Conservation (phyloP, 2,329 filamentous ascomycete species). For the Fusarium coicis region DNA sequence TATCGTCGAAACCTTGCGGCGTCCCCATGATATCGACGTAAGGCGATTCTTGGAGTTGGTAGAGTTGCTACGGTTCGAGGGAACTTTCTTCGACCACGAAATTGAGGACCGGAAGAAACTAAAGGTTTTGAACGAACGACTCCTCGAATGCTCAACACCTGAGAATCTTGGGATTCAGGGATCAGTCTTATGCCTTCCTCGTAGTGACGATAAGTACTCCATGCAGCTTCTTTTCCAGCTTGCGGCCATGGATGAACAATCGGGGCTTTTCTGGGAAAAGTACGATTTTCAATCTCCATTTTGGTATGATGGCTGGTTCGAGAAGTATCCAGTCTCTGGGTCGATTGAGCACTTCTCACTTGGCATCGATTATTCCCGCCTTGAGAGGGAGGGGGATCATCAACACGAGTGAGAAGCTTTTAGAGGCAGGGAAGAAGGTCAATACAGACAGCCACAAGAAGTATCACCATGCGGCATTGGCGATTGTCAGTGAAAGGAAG, state of each 20-base stretch:
- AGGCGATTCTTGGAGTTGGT: neutral
- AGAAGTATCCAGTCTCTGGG: neutral
- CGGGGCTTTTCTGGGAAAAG: accelerated
- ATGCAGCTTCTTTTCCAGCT: neutral
- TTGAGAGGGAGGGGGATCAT: neutral
- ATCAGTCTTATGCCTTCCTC: neutral
- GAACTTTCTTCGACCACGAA: neutral
- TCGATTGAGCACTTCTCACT: neutral
- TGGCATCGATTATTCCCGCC: neutral
- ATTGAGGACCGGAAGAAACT: neutral
- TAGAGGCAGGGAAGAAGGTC: neutral
- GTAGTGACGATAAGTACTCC: neutral
- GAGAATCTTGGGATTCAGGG: neutral
- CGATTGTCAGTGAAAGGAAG: no score
- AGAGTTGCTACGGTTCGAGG: neutral
- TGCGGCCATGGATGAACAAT: accelerated
- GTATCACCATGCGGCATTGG: no score
- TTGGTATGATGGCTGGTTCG: constrained; percentile 10
- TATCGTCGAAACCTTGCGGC: neutral
- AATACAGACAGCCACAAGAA: no score
- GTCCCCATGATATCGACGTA: neutral
- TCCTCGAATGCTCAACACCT: no score
- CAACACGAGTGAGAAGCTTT: neutral
- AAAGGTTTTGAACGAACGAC: no score
- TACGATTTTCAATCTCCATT: neutral